Evolutionary conservation across 148 eudicot genomes (phyloP).

Genomic region (Vaccinium macrocarpon): DNA sequence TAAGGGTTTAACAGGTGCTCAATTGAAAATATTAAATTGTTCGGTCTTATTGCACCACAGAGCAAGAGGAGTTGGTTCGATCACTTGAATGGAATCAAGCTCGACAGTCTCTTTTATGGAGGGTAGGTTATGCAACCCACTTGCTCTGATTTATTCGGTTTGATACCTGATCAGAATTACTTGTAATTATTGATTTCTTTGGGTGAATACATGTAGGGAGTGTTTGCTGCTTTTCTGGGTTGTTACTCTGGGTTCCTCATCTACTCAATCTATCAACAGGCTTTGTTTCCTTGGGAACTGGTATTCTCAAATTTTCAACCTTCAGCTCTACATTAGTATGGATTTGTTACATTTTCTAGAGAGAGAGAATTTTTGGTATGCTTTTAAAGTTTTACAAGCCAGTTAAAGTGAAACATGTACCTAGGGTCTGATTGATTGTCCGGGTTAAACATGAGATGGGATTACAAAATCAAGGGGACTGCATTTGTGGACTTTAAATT

Average conservation of each 20-base stretch:
- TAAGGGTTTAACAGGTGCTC: background rate
- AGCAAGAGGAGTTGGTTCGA: constrained; percentile 87
- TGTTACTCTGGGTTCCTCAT: constrained; percentile 60
- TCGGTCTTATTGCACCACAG: constrained; percentile 32
- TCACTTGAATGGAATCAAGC: constrained; percentile 61
- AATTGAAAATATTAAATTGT: background rate
- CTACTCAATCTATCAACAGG: constrained; percentile 74
- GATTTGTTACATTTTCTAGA: background rate
- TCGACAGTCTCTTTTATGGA: constrained; percentile 72
- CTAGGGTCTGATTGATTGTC: background rate
- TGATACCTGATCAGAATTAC: background rate
- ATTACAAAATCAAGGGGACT: background rate
- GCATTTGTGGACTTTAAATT: background rate
- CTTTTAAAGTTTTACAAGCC: background rate
- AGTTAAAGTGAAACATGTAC: background rate
- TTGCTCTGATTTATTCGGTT: background rate
- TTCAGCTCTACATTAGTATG: background rate
- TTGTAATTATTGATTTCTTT: background rate
- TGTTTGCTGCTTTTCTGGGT: constrained; percentile 50
- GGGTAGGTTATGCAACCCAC: constrained; percentile 37
- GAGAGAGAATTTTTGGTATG: background rate
- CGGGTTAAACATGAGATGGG: background rate
- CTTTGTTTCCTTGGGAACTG: constrained; percentile 84
- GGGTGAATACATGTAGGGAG: constrained; percentile 43
- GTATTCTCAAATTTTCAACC: constrained; percentile 28